Percentiles rank a stretch among this genome's conserved stretches.
phyloP scores from a whole-genome alignment of 192 early-diverging fungal genomes.

The Coemansia sp. region DNA sequence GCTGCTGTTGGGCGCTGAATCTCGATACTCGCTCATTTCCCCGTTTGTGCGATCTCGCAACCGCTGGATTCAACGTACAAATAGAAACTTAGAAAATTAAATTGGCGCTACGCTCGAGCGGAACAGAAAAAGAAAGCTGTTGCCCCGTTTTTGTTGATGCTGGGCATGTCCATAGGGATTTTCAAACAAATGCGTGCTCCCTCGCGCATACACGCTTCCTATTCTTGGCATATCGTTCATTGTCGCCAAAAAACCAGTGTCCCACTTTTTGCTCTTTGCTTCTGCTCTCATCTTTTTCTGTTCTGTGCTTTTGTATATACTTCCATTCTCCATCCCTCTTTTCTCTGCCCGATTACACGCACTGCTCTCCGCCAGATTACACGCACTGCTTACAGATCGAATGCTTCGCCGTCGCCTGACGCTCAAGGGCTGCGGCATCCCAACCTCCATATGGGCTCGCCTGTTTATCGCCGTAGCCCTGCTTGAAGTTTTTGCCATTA shows the following conservation, averaged over 20 bases:
- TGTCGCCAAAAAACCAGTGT: no score
- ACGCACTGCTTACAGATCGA: background rate
- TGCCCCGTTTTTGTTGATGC: background rate
- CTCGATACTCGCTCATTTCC: conserved; percentile 57
- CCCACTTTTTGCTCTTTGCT: no score
- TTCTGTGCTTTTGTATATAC: no score
- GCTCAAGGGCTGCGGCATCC: conserved; percentile 47
- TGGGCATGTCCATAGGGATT: background rate
- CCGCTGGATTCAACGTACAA: background rate
- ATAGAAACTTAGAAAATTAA: background rate
- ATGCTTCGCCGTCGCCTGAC: conserved; percentile 24
- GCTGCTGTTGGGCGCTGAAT: conserved; percentile 47
- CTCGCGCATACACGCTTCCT: background rate
- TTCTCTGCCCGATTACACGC: background rate
- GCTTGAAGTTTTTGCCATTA: conserved; percentile 51
- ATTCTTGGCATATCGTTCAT: background rate
- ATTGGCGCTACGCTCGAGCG: background rate
- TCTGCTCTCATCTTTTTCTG: no score
- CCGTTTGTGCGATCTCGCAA: background rate
- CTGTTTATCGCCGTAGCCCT: conserved; percentile 47
- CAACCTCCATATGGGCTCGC: conserved; percentile 52
- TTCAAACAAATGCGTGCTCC: background rate
- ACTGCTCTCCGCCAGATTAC: background rate
- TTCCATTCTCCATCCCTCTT: background rate
- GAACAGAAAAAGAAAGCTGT: background rate